Evolutionary conservation across 1,139 yeast species (phyloP).

Genomic region (Diutina mesorugosa): DNA sequence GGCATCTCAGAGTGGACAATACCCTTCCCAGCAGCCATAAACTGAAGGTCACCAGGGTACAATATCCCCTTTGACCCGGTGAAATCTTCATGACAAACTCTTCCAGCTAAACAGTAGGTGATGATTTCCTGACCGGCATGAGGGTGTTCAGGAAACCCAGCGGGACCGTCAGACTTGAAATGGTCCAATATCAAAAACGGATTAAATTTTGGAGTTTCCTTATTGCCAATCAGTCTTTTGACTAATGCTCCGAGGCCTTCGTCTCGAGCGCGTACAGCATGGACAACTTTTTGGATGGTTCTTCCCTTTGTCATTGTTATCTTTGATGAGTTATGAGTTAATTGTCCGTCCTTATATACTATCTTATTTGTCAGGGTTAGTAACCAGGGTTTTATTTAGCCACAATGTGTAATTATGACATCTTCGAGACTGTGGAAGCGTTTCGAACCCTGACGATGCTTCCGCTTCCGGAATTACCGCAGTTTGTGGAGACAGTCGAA

Average conservation of each 20-base stretch:
- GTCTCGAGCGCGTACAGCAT: constrained; percentile 38
- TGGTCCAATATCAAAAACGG: constrained; percentile 85
- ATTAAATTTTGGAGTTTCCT: constrained; percentile 54
- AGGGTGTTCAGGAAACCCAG: constrained; percentile 88
- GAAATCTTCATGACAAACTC: constrained; percentile 83
- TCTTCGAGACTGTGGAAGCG: too few species aligned
- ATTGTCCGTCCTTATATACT: not conserved
- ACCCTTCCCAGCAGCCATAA: constrained; percentile 92
- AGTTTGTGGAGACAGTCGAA: too few species aligned
- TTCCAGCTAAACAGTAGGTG: constrained; percentile 62
- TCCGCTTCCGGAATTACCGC: too few species aligned
- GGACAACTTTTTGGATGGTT: not conserved
- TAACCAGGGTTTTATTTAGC: too few species aligned
- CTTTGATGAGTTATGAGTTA: not conserved
- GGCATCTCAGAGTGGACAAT: constrained; percentile 85
- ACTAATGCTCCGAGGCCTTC: constrained; percentile 87
- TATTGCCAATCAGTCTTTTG: constrained; percentile 67
- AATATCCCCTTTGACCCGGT: constrained; percentile 73
- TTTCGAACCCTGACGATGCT: too few species aligned
- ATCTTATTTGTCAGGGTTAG: not conserved
- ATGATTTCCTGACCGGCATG: constrained; percentile 89
- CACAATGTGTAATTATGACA: too few species aligned
- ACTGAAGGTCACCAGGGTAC: constrained; percentile 79
- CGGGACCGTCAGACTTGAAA: constrained; percentile 33
- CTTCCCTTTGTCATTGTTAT: not conserved